Base-by-base conservation (phyloP, 371 early-diverging fungal genomes). In the Globomyces sp. region DNA sequence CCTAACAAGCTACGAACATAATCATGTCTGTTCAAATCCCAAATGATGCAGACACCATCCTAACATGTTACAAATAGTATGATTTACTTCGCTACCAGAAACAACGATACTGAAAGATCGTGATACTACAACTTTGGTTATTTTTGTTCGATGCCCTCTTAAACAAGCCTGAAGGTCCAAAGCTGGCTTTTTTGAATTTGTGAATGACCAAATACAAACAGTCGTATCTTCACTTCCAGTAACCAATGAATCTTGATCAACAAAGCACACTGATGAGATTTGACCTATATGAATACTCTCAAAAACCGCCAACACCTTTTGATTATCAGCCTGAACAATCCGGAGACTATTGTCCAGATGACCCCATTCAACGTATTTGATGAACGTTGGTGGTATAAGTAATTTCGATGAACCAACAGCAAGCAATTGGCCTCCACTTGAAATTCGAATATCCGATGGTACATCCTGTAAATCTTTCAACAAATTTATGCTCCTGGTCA, bases 201-300 rank as follows among this genome's bases (percentile, higher is more conserved):
- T 77, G 46, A 83, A 74, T 69, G 71, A 77, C 90, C 90, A 91
- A 34, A 90, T 76, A 57, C 88, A 89, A 1, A 91, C 82, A 51
- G 86, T 80, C 75, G 75, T 80, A 68, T 91, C 91, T 4, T 85
- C 81, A 13, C 90, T 88, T 9, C 88, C 89, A 4, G 90, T 91
- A 2, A 90, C 79, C 50, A 91, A 68, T 0, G 85, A 88, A 4
- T 85, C 77, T n/a, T 80, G 79, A 64, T 87, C 86, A 0, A 85
- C 80, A 71, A 89, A 88, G 34, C 77, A 79, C n/a, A 85, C 87
- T 46, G 81, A 70, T 9, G 86, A 88, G 53, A 90, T 83, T 45
- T 78, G 80, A 6, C 87, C 89, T 53, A 85, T 69, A 70, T 91
- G 91, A 79, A 90, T 47, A 62, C 82, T 86, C 67, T 91, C 91